Conservation (phyloP, 331 rosid species). For the Acacia concinna region DNA sequence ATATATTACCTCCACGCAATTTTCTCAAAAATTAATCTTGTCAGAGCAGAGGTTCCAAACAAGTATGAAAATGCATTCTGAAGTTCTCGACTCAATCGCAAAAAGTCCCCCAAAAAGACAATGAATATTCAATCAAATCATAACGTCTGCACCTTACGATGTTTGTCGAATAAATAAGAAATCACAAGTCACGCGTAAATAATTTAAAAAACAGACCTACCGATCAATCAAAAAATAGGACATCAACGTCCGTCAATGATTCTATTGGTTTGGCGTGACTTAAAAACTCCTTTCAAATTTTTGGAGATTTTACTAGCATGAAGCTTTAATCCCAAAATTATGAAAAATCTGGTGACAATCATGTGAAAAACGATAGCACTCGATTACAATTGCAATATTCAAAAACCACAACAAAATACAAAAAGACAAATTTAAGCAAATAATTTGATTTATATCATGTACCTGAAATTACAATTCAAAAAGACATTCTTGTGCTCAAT, state of each 20-base stretch:
- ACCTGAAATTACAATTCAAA: conserved; percentile 34
- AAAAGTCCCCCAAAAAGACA: not conserved
- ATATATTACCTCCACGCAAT: no score
- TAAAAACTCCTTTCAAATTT: not conserved
- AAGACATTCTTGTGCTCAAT: conserved; percentile 21
- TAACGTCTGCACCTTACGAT: not conserved
- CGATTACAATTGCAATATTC: not conserved
- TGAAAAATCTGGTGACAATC: not conserved
- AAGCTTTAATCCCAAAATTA: not conserved
- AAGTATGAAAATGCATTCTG: not conserved
- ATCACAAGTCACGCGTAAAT: not conserved
- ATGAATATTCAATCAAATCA: not conserved
- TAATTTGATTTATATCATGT: conserved; percentile 34
- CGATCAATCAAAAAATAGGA: not conserved
- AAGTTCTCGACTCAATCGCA: not conserved
- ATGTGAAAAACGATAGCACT: not conserved
- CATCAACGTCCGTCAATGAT: not conserved
- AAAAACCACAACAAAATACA: conserved; percentile 2
- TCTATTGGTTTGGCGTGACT: not conserved
- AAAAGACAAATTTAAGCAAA: conserved; percentile 10
- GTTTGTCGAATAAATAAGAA: not conserved
- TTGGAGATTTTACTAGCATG: not conserved
- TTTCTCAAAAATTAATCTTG: no score
- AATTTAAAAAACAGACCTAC: conserved; percentile 17
- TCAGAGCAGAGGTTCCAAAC: not conserved